Evolutionary conservation across 805 yeast genomes (phyloP).

Genomic region (Candida golubevii): DNA sequence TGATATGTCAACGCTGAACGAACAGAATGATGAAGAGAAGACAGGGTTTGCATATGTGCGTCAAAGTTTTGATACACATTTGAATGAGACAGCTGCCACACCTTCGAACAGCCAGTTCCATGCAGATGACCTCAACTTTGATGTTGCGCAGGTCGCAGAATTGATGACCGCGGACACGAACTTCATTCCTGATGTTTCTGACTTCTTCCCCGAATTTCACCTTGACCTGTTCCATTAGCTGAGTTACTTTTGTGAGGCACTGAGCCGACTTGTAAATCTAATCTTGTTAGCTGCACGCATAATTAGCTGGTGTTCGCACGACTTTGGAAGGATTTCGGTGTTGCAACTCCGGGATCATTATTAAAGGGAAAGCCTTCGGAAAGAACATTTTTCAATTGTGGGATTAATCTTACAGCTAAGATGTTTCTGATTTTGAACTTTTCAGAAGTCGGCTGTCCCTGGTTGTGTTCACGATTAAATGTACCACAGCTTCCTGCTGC

Average conservation of each 20-base stretch:
- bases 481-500: no score
- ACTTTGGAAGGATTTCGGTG: not conserved
- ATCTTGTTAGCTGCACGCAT: no score
- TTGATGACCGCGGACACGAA: conserved; percentile 14
- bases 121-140: conserved; percentile 13
- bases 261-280: no score
- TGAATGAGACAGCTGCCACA: not conserved
- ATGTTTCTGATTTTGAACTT: no score
- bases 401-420: no score
- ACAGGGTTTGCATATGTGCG: not conserved
- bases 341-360: not conserved
- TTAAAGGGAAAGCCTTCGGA: no score
- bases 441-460: no score
- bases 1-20: not conserved
- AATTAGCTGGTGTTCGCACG: no score
- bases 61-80: not conserved
- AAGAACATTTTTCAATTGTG: no score
- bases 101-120: not conserved
- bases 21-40: no score
- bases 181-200: conserved; percentile 14
- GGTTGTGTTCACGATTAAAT: no score
- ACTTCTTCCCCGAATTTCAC: conserved; percentile 5
- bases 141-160: conserved; percentile 16
- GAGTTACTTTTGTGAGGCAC: no score
- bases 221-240: not conserved